A percentile compares a stretch with the other conserved stretches of the same genome.
Conservation (phyloP, 768 basidiomycete genomes). For the Auricularia sp. region DNA sequence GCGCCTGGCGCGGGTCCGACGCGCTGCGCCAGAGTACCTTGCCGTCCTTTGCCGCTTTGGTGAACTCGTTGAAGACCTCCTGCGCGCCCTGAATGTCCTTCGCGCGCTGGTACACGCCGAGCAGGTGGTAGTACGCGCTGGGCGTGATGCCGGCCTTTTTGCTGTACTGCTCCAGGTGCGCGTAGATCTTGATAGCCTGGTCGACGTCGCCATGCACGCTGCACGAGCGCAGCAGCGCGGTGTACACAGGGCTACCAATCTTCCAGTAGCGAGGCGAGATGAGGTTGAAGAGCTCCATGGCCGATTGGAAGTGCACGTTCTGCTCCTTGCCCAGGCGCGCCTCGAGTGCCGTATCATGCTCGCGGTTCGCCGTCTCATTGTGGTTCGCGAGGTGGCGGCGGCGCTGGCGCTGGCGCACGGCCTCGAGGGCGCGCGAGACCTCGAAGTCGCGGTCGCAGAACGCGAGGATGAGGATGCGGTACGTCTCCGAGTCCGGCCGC, state of each 20-base stretch:
- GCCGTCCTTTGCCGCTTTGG: conserved; percentile 27
- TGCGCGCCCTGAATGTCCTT: conserved; percentile 40
- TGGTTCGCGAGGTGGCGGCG: conserved; percentile 23
- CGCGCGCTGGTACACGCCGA: conserved; percentile 46
- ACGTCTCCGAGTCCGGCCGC: conserved; percentile 53
- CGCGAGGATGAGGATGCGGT: conserved; percentile 46
- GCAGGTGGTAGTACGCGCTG: conserved; percentile 40
- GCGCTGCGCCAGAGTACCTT: conserved; percentile 17
- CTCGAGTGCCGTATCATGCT: conserved; percentile 29
- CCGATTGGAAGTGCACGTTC: conserved; percentile 67
- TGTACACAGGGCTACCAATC: conserved; percentile 30
- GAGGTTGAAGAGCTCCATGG: conserved; percentile 26
- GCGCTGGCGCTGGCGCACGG: conserved; percentile 33
- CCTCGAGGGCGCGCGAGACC: conserved; percentile 34
- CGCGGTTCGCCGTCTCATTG: conserved; percentile 11
- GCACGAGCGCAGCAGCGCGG: conserved; percentile 49
- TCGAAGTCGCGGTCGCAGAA: conserved; percentile 62
- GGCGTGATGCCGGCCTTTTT: conserved; percentile 24
- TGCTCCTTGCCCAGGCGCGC: conserved; percentile 45
- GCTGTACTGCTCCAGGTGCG: conserved; percentile 37
- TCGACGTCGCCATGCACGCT: conserved; percentile 46
- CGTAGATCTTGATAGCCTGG: conserved; percentile 54
- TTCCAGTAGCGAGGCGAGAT: conserved; percentile 11
- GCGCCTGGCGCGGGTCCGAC: conserved; percentile 16
- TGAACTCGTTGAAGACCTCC: conserved; percentile 55